Percentiles rank a stretch among this genome's conserved stretches.
Conservation (phyloP, 164 flowering plant species). For the Buxus sempervirens region DNA sequence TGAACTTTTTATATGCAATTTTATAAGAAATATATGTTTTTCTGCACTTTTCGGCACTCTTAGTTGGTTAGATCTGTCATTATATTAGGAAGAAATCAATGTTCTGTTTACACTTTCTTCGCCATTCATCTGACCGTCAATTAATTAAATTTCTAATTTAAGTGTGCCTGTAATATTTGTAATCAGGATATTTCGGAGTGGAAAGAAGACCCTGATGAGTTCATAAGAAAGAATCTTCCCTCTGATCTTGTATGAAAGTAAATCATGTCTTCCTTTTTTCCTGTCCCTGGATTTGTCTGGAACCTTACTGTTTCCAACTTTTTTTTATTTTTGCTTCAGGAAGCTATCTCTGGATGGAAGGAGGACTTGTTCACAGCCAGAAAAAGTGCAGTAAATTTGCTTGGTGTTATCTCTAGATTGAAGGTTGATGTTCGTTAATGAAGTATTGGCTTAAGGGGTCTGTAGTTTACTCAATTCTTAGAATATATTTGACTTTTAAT, state of each 20-base stretch:
- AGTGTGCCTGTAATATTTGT: constrained; percentile 10
- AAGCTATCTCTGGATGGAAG: constrained; percentile 77
- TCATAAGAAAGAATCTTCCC: constrained; percentile 76
- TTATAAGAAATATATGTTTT: not conserved
- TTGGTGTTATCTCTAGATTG: constrained; percentile 74
- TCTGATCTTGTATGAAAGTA: constrained; percentile 60
- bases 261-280: not conserved
- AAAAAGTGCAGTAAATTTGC: constrained; percentile 80
- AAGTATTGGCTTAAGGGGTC: not conserved
- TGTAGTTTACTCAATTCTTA: not conserved
- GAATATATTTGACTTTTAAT: constrained; percentile 1
- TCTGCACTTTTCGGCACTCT: not conserved
- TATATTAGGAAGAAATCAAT: not conserved
- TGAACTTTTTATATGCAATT: not conserved
- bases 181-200: constrained; percentile 67
- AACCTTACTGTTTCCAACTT: not conserved
- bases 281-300: not conserved
- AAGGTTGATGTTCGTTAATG: constrained; percentile 39
- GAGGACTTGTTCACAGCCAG: constrained; percentile 76
- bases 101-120: not conserved
- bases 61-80: not conserved
- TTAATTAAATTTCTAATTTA: not conserved
- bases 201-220: constrained; percentile 88
- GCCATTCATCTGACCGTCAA: not conserved
- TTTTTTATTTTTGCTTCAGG: too few relatives aligned